Percentiles rank a stretch among this genome's conserved stretches.
Conservation (phyloP, 148 eudicot genomes). For the Vaccinium myrtillus region DNA sequence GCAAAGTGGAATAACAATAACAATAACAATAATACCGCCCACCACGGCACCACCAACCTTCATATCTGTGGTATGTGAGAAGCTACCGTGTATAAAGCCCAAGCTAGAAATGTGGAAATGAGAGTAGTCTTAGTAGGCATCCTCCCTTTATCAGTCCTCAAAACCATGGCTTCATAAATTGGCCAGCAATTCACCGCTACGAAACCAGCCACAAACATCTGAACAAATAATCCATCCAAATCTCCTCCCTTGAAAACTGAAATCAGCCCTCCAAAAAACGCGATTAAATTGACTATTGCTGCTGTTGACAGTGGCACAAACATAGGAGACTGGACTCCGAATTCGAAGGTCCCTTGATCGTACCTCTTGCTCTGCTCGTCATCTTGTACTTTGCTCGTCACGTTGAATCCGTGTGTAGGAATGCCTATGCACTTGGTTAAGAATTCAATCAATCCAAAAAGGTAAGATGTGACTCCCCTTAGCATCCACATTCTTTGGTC, state of each 20-base stretch:
- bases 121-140: conserved; percentile 47
- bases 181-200: conserved; percentile 61
- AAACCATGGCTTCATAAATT: conserved; percentile 57
- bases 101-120: conserved; percentile 30
- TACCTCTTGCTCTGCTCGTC: conserved; percentile 45
- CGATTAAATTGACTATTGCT: conserved; percentile 40
- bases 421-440: conserved; percentile 33
- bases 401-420: conserved; percentile 27
- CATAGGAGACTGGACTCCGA: conserved; percentile 58
- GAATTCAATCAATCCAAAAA: conserved; percentile 51
- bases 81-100: conserved; percentile 23
- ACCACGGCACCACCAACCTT: background rate
- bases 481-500: conserved; percentile 67
- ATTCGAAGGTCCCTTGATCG: conserved; percentile 49
- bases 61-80: background rate
- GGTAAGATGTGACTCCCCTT: conserved; percentile 42
- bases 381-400: conserved; percentile 53
- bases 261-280: conserved; percentile 33
- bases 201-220: conserved; percentile 46
- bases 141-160: conserved; percentile 60
- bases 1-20: too few species aligned
- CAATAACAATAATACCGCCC: too few species aligned
- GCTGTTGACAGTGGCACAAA: conserved; percentile 52
- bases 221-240: conserved; percentile 35
- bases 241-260: conserved; percentile 11